Evolutionary conservation across 108 stramenopile genomes (phyloP).

Genomic region (Pelagomonas calceolata): DNA sequence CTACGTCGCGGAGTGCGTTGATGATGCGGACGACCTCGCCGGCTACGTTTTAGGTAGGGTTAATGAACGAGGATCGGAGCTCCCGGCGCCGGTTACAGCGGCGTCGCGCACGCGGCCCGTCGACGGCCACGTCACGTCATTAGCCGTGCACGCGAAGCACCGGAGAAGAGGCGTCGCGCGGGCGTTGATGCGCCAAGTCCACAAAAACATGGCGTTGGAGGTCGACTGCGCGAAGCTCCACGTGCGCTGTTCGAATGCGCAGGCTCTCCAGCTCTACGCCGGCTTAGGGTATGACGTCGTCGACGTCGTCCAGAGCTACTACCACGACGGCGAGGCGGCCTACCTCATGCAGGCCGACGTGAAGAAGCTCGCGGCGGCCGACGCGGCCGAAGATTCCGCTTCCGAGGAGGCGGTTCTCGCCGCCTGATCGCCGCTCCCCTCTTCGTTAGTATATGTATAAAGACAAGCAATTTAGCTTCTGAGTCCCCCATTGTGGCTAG

Average conservation of each 20-base stretch:
- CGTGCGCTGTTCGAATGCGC: constrained; percentile 57
- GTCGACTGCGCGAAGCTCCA: constrained; percentile 58
- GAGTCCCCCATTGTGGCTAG: too few relatives aligned
- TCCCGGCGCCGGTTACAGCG: too few relatives aligned
- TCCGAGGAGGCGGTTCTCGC: too few relatives aligned
- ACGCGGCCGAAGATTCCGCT: too few relatives aligned
- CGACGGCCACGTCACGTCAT: constrained; percentile 65
- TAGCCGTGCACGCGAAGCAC: constrained; percentile 59
- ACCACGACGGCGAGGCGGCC: constrained; percentile 81
- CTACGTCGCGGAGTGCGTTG: constrained; percentile 59
- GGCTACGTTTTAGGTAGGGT: constrained; percentile 76
- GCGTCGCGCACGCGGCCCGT: neutral
- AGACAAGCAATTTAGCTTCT: too few relatives aligned
- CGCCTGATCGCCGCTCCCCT: too few relatives aligned
- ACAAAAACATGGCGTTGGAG: constrained; percentile 47
- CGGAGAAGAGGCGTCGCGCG: constrained; percentile 63
- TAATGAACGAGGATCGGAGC: neutral
- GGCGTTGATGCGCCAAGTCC: constrained; percentile 57
- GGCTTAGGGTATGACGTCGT: constrained; percentile 55
- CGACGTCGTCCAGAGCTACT: constrained; percentile 58
- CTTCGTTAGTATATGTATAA: too few relatives aligned
- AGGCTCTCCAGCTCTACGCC: constrained; percentile 57
- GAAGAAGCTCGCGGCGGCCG: too few relatives aligned
- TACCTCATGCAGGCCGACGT: constrained; percentile 68
- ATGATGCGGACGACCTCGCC: constrained; percentile 34